Base-by-base conservation (phyloP, 345 rosid species). In the Salix koriyanagi region DNA sequence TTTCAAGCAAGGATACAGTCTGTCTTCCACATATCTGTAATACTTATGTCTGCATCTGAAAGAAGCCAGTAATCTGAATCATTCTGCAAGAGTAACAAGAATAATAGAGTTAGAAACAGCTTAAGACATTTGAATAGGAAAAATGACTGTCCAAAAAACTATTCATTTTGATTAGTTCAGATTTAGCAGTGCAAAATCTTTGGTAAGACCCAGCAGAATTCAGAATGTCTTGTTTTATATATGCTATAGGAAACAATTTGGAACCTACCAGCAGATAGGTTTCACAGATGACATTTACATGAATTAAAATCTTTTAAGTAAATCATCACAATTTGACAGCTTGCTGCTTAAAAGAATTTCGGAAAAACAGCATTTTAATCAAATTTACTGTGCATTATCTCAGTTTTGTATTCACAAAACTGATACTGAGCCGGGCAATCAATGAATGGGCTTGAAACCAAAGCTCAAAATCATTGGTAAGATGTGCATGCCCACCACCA, bases 21-120 rank as follows among this genome's bases (percentile, higher is more conserved):
- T 25, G 91, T 82, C 85, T 88, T 93, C 99, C 99, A 96, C 77
- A 90, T 86, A 83, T 96, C 97, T 3, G 99, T 91, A 83, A 96
- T 91, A 89, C 98, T 93, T 71, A 92, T 85, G 65, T 86, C 97
- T 32, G 86, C 89, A 68, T 88, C 94, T 18, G 99, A 91, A 75
- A 88, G 88, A 77, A 96, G 91, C 98, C 97, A 96, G 84, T 96
- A 96, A 85, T 91, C 98, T 8, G 89, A 81, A 79, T 89, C 91
- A 74, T 89, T 90, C 99, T 96, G 92, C 87, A 85, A 77, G 61
- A 78, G 44, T 58, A 37, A 42, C 28, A 50, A 19, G 18, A 39
- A 12, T 4, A 32, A 70, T 4, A 19, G 9, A 23, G 26, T 50
- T 19, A 14, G 34, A 32, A 18, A 58, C 37, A 7, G 2, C 56